phyloP scores from a whole-genome alignment of 1,284 basidiomycete species.

The Leccinum proximum region DNA sequence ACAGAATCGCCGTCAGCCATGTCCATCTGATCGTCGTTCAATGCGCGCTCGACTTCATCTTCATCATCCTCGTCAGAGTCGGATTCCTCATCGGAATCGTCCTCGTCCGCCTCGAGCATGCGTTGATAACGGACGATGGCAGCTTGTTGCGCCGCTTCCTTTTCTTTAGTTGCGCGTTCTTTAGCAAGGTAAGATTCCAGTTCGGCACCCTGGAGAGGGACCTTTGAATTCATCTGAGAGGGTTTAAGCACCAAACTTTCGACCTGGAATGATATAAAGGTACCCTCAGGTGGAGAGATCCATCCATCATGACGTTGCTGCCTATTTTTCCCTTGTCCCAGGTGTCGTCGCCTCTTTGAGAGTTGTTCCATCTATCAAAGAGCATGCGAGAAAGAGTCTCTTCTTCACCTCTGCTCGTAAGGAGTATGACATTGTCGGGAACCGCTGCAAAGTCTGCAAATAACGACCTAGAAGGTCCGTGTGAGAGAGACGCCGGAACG shows the following conservation, averaged over 20 bases:
- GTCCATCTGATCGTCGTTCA: conserved; percentile 51
- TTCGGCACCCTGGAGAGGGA: conserved; percentile 84
- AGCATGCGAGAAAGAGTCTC: conserved; percentile 78
- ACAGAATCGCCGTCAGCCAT: conserved; percentile 32
- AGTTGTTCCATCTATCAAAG: conserved; percentile 84
- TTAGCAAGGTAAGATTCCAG: conserved; percentile 80
- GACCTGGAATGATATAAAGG: conserved; percentile 16
- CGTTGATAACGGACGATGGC: conserved; percentile 80
- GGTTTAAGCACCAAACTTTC: conserved; percentile 12
- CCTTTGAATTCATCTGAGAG: conserved; percentile 80
- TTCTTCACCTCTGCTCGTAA: conserved; percentile 78
- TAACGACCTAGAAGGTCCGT: conserved; percentile 86
- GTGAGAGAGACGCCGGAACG: conserved; percentile 88
- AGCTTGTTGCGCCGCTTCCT: conserved; percentile 85
- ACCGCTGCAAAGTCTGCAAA: conserved; percentile 84
- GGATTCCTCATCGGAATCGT: conserved; percentile 56
- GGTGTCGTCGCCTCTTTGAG: conserved; percentile 74
- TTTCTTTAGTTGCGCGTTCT: conserved; percentile 81
- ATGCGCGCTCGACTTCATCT: conserved; percentile 63
- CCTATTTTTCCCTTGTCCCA: conserved; percentile 93
- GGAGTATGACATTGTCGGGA: conserved; percentile 81
- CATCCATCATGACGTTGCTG: conserved; percentile 75
- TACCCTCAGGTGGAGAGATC: conserved; percentile 65
- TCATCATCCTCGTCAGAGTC: conserved; percentile 48
- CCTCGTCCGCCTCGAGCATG: conserved; percentile 89